These are phyloP conservation scores for Coemansia sp. DNA, from an alignment of 192 early-diverging fungal species.

Conservation along the genomic window DNA sequence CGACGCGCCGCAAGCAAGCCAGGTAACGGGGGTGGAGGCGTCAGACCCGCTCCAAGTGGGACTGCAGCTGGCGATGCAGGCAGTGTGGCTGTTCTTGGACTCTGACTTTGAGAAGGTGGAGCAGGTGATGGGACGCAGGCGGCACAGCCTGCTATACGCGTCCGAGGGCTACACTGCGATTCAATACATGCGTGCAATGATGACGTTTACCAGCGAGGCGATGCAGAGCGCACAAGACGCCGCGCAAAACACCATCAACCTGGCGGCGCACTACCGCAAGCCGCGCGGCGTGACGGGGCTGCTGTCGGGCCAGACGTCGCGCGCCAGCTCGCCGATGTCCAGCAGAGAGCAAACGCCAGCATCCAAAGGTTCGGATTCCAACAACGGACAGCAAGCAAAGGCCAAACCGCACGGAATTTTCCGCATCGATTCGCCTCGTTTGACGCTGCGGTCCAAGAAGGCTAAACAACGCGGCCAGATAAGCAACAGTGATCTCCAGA, in stretches of 20 bases:
- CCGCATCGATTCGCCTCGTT: conserved; percentile 40
- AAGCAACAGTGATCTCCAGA: not conserved
- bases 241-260: conserved; percentile 63
- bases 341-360: conserved; percentile 36
- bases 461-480: not conserved
- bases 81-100: conserved; percentile 78
- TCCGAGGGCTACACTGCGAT: conserved; percentile 75
- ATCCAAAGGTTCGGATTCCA: conserved; percentile 58
- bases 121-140: conserved; percentile 53
- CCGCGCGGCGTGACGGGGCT: conserved; percentile 42
- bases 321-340: conserved; percentile 57
- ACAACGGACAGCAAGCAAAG: conserved; percentile 5
- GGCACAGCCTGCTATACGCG: conserved; percentile 67
- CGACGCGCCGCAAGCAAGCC: conserved; percentile 9
- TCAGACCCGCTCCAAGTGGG: conserved; percentile 61
- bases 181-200: conserved; percentile 66
- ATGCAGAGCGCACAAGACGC: conserved; percentile 66
- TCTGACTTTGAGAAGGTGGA: conserved; percentile 74
- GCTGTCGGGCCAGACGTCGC: conserved; percentile 34
- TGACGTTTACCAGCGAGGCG: conserved; percentile 78
- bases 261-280: conserved; percentile 68
- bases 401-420: conserved; percentile 17
- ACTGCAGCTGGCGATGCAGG: conserved; percentile 57
- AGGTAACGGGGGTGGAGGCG: conserved; percentile 27
- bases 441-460: conserved; percentile 33